Conservation (phyloP, 495 filamentous ascomycete species). For the Aspergillus saccharolyticus region DNA sequence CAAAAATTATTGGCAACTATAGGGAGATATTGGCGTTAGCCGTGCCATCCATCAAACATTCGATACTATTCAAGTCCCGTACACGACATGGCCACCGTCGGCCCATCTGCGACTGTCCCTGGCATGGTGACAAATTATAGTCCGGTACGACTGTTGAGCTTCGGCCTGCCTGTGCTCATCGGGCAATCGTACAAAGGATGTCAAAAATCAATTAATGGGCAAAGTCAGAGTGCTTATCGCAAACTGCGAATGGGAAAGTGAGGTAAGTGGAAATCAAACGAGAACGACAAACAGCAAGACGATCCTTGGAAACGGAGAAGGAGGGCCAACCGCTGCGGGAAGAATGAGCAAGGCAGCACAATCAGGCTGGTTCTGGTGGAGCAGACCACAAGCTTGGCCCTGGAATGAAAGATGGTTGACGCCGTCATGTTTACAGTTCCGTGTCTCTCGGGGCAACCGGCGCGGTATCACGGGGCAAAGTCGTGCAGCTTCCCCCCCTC, state of each 20-base stretch:
- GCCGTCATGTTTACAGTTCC: slow-evolving; percentile 33
- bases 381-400: slow-evolving; percentile 22
- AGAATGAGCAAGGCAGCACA: slow-evolving; percentile 18
- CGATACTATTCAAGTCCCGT: slow-evolving; percentile 19
- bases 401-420: slow-evolving; percentile 21
- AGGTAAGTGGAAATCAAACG: not conserved
- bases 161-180: slow-evolving; percentile 43
- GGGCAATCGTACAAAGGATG: slow-evolving; percentile 17
- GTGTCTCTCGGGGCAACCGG: slow-evolving; percentile 47
- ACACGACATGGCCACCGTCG: slow-evolving; percentile 62
- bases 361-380: slow-evolving; percentile 25
- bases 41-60: not conserved
- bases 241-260: not conserved
- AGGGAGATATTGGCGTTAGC: slow-evolving; percentile 15
- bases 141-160: slow-evolving; percentile 24
- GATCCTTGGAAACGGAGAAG: slow-evolving; percentile 7
- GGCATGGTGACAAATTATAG: slow-evolving; percentile 48
- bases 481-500: slow-evolving; percentile 3
- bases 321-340: slow-evolving; percentile 11
- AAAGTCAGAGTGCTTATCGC: slow-evolving; percentile 7
- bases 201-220: slow-evolving; percentile 11
- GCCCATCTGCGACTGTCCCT: slow-evolving; percentile 56
- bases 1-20: slow-evolving; percentile 98
- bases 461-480: slow-evolving; percentile 9
- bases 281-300: slow-evolving; percentile 4